phyloP scores from a whole-genome alignment of 768 basidiomycete species.

The Panaeolus cyanescens region DNA sequence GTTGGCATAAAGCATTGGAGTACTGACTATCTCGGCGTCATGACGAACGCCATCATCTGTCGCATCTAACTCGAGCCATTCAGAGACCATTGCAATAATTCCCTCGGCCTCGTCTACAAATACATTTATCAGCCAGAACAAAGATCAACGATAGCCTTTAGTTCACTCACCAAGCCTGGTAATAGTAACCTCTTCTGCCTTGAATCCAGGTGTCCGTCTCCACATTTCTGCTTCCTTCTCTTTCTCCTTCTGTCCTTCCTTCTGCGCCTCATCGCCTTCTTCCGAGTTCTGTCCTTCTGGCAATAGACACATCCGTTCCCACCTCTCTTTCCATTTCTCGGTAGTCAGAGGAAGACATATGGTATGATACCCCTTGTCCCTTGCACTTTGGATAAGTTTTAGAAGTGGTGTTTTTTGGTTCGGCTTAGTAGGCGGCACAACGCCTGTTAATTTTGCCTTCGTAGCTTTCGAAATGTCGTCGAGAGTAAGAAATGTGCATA shows the following conservation, averaged over 20 bases:
- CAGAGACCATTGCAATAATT: constrained; percentile 77
- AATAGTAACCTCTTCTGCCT: constrained; percentile 84
- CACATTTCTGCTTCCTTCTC: constrained; percentile 80
- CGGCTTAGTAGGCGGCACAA: neutral
- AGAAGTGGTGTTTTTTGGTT: constrained; percentile 49
- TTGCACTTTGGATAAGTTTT: constrained; percentile 50
- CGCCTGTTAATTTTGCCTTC: constrained; percentile 8
- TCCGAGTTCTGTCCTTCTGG: constrained; percentile 37
- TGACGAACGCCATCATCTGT: constrained; percentile 92
- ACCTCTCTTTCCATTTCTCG: constrained; percentile 81
- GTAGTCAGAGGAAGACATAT: constrained; percentile 91
- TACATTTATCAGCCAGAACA: neutral
- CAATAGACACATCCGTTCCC: constrained; percentile 87
- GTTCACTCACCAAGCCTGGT: constrained; percentile 85
- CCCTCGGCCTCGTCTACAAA: constrained; percentile 70
- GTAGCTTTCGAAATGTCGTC: constrained; percentile 42
- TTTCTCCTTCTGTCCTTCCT: constrained; percentile 40
- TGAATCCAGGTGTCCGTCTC: constrained; percentile 81
- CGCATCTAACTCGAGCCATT: constrained; percentile 96
- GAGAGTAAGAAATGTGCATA: constrained; percentile 39
- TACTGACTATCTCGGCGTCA: constrained; percentile 90
- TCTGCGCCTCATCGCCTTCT: constrained; percentile 33
- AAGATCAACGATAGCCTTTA: constrained; percentile 18
- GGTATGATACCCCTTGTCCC: constrained; percentile 68
- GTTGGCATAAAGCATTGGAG: constrained; percentile 13